Evolutionary conservation across 2,329 filamentous ascomycete genomes (phyloP).

Genomic region (Exophiala dermatitidis): DNA sequence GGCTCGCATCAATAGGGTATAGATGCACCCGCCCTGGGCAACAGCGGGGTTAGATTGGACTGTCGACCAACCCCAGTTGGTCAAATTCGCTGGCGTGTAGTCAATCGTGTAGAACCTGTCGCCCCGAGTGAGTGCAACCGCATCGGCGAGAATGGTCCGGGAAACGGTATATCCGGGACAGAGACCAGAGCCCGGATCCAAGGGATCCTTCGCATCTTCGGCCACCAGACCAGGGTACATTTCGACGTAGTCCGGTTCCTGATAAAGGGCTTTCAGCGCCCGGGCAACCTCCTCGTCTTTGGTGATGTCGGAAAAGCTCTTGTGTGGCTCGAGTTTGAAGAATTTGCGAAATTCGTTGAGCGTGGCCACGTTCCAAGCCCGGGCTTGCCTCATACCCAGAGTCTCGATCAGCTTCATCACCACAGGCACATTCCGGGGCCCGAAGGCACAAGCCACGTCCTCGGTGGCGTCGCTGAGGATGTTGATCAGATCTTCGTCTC

Average conservation of each 20-base stretch:
- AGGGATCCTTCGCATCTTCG: slow-evolving; percentile 35
- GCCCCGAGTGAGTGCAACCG: slow-evolving; percentile 41
- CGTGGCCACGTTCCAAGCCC: slow-evolving; percentile 53
- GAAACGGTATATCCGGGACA: slow-evolving; percentile 38
- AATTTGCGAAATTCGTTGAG: slow-evolving; percentile 55
- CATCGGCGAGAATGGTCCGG: slow-evolving; percentile 41
- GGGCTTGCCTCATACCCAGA: slow-evolving; percentile 67
- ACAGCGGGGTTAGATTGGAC: slow-evolving; percentile 35
- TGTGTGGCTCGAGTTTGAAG: slow-evolving; percentile 52
- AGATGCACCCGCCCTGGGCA: slow-evolving; percentile 45
- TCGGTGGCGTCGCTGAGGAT: slow-evolving; percentile 64
- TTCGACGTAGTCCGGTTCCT: slow-evolving; percentile 59
- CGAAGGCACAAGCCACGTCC: slow-evolving; percentile 60
- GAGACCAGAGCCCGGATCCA: slow-evolving; percentile 35
- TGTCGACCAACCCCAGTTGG: slow-evolving; percentile 42
- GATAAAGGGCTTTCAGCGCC: slow-evolving; percentile 53
- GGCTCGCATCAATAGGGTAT: slow-evolving; percentile 46
- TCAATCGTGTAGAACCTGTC: slow-evolving; percentile 44
- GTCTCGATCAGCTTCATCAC: slow-evolving; percentile 70
- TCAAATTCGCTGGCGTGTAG: slow-evolving; percentile 40
- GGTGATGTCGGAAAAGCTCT: slow-evolving; percentile 54
- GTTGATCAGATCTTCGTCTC: slow-evolving; percentile 67
- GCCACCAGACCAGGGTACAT: slow-evolving; percentile 60
- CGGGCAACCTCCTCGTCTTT: slow-evolving; percentile 50
- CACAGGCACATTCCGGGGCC: slow-evolving; percentile 63